phyloP scores from a whole-genome alignment of 2,329 filamentous ascomycete genomes.

The Calonectria leucothoes region DNA sequence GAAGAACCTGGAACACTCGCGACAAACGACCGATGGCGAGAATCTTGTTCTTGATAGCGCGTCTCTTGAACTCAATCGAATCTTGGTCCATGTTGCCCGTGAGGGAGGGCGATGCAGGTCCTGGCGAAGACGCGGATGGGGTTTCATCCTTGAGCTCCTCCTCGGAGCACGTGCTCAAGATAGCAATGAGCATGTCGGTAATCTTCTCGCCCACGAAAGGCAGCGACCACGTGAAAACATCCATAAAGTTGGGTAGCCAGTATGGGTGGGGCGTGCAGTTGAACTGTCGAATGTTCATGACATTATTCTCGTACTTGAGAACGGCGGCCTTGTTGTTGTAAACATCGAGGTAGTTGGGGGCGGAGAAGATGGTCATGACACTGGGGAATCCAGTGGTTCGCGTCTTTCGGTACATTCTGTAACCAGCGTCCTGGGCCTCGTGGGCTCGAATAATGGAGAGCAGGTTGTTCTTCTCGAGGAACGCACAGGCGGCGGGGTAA shows the following conservation, averaged over 20 bases:
- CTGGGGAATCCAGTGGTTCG: slow-evolving; percentile 97
- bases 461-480: slow-evolving; percentile 98
- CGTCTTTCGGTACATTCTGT: slow-evolving; percentile 99
- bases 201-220: slow-evolving; percentile 99
- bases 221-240: slow-evolving; percentile 99
- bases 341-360: slow-evolving; percentile 97
- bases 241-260: slow-evolving; percentile 99
- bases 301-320: slow-evolving; percentile 99
- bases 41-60: slow-evolving; percentile 99
- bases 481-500: slow-evolving; percentile 95
- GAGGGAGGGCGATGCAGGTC: slow-evolving; percentile 78
- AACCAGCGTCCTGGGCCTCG: slow-evolving; percentile 98
- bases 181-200: slow-evolving; percentile 99
- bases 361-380: slow-evolving; percentile 99
- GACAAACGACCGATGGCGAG: slow-evolving; percentile 96
- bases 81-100: slow-evolving; percentile 74
- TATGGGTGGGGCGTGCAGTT: slow-evolving; percentile 99
- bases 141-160: slow-evolving; percentile 94
- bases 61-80: slow-evolving; percentile 91
- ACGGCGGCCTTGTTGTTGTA: slow-evolving; percentile 99
- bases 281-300: slow-evolving; percentile 99
- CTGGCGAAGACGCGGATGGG: slow-evolving; percentile 75
- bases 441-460: slow-evolving; percentile 97
- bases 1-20: slow-evolving; percentile 96
- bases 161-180: slow-evolving; percentile 98